Conservation (phyloP, 2,329 filamentous ascomycete species). For the Aspergillus felis region DNA sequence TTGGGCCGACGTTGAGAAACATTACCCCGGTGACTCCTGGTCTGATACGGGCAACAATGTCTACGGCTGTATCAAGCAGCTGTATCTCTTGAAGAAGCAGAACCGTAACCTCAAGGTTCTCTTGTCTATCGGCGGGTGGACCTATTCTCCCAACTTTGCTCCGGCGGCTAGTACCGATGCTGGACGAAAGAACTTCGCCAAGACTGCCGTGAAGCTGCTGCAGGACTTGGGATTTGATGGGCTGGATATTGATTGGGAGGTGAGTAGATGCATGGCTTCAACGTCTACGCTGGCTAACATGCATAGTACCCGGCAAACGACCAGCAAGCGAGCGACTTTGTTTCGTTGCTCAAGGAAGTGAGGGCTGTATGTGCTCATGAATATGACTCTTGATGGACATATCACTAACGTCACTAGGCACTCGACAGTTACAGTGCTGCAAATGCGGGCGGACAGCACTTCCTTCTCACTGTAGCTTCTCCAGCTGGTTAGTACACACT, state of each 20-base stretch:
- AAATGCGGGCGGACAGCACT: constrained; percentile 37
- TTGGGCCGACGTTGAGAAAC: constrained; percentile 66
- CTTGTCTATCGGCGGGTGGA: constrained; percentile 80
- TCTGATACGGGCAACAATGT: constrained; percentile 68
- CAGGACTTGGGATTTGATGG: constrained; percentile 68
- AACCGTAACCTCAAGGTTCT: constrained; percentile 75
- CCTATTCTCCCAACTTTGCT: constrained; percentile 70
- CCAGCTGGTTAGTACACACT: constrained; percentile 34
- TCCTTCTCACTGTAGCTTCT: constrained; percentile 46
- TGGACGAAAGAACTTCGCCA: constrained; percentile 62
- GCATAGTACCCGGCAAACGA: constrained; percentile 30
- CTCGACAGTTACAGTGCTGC: constrained; percentile 40
- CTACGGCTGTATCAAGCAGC: constrained; percentile 74
- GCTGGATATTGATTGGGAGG: constrained; percentile 43
- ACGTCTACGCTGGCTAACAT: background rate
- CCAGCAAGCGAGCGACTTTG: constrained; percentile 32
- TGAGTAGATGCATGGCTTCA: constrained; percentile 4
- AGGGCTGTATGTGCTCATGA: constrained; percentile 24
- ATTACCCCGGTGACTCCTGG: constrained; percentile 62
- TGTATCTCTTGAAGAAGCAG: constrained; percentile 70
- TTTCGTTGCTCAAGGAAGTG: constrained; percentile 30
- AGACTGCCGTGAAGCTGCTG: constrained; percentile 66
- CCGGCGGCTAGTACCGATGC: constrained; percentile 58
- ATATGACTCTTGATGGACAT: background rate
- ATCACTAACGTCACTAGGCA: constrained; percentile 21